These are phyloP conservation scores for Herpetomonas samuelpessoai DNA, from an alignment of 208 protist species.

Conservation along the genomic window DNA sequence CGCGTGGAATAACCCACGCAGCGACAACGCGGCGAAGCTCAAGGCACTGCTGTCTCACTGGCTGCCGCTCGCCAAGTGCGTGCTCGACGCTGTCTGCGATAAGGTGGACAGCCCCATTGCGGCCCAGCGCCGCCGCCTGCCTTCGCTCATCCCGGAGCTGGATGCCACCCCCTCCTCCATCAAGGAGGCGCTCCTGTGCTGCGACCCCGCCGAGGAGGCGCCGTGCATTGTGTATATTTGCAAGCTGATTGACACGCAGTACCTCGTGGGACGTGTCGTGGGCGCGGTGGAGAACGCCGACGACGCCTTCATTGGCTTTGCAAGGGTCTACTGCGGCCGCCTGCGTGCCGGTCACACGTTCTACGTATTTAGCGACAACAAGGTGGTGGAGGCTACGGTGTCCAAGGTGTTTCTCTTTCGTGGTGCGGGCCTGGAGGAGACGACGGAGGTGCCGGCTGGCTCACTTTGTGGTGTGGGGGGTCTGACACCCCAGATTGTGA, in stretches of 20 bases:
- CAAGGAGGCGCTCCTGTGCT: slow-evolving; percentile 51
- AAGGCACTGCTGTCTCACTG: slow-evolving; percentile 90
- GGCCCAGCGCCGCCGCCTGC: slow-evolving; percentile 76
- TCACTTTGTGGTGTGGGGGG: slow-evolving; percentile 94
- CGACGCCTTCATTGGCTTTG: slow-evolving; percentile 95
- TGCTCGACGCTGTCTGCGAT: slow-evolving; percentile 86
- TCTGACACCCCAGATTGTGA: slow-evolving; percentile 89
- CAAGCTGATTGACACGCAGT: slow-evolving; percentile 86
- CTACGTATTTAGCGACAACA: slow-evolving; percentile 79
- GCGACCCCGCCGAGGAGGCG: slow-evolving; percentile 50
- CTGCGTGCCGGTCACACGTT: slow-evolving; percentile 87
- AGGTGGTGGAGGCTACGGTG: slow-evolving; percentile 49
- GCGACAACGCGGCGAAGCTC: slow-evolving; percentile 61
- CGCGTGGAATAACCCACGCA: slow-evolving; percentile 75
- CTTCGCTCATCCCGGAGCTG: slow-evolving; percentile 67
- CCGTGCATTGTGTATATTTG: slow-evolving; percentile 84
- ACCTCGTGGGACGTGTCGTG: slow-evolving; percentile 61
- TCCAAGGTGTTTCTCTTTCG: slow-evolving; percentile 91
- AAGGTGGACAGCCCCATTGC: slow-evolving; percentile 86
- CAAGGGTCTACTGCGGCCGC: slow-evolving; percentile 95
- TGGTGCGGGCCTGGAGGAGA: slow-evolving; percentile 91
- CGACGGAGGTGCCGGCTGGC: slow-evolving; percentile 74
- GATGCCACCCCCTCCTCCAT: slow-evolving; percentile 25
- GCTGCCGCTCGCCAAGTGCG: slow-evolving; percentile 92
- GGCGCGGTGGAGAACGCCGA: slow-evolving; percentile 43